phyloP scores from a whole-genome alignment of 805 yeast genomes.

The Myxozyma sirexii region DNA sequence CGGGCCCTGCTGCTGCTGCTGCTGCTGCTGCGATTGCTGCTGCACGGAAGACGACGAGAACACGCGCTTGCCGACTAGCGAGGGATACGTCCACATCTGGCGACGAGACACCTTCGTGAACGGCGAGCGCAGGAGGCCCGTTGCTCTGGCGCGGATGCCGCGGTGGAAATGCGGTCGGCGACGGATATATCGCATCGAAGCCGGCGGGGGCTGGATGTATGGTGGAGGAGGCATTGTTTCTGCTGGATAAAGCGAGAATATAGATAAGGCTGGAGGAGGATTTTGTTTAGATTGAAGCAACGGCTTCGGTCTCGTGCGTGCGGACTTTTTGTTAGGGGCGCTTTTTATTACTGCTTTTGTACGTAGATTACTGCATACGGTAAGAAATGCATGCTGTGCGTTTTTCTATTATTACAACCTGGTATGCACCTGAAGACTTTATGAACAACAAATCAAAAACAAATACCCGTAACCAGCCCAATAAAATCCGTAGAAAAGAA shows the following conservation, averaged over 20 bases:
- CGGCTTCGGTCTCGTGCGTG: background rate
- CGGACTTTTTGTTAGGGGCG: background rate
- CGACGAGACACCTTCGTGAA: conserved; percentile 28
- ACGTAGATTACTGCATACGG: too few relatives aligned
- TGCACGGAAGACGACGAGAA: conserved; percentile 9
- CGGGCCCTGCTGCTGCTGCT: conserved; percentile 18
- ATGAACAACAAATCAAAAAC: background rate
- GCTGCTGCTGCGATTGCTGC: conserved; percentile 11
- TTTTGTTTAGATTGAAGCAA: too few relatives aligned
- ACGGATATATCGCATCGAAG: conserved; percentile 32
- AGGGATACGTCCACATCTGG: conserved; percentile 29
- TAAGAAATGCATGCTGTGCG: background rate
- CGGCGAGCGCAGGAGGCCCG: conserved; percentile 30
- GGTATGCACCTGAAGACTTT: background rate
- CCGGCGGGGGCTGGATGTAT: conserved; percentile 32
- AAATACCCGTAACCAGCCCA: background rate
- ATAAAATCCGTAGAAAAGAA: background rate
- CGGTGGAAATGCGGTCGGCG: conserved; percentile 26
- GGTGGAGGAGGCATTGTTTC: conserved; percentile 34
- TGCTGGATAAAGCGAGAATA: background rate
- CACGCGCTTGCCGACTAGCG: conserved; percentile 23
- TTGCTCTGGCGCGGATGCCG: conserved; percentile 26
- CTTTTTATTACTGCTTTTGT: background rate
- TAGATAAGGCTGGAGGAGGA: conserved; percentile 11
- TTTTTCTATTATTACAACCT: too few relatives aligned